Evolutionary conservation across 2,329 filamentous ascomycete genomes (phyloP).

Genomic region (Remersonia thermophila): DNA sequence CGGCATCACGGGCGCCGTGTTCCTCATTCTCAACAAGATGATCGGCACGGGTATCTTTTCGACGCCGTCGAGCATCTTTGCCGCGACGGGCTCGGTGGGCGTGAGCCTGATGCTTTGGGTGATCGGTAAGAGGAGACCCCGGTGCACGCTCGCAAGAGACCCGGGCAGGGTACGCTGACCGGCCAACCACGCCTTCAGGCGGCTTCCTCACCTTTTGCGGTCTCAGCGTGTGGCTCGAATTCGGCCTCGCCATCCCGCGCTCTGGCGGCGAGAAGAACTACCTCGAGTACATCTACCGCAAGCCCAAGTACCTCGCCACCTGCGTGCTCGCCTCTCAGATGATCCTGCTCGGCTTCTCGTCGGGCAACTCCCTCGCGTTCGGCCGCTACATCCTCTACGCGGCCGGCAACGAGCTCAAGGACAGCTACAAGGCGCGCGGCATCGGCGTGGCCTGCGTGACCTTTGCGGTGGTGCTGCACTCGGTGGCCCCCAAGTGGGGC

Average conservation of each 20-base stretch:
- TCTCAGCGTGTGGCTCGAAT: conserved; percentile 50
- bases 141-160: neutral
- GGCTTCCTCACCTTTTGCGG: conserved; percentile 43
- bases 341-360: conserved; percentile 49
- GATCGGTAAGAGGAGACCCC: conserved; percentile 18
- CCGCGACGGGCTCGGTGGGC: conserved; percentile 39
- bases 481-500: conserved; percentile 42
- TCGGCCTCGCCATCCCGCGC: conserved; percentile 48
- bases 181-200: conserved; percentile 4
- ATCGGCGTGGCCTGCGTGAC: conserved; percentile 43
- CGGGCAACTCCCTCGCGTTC: conserved; percentile 46
- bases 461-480: conserved; percentile 41
- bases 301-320: conserved; percentile 45
- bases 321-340: conserved; percentile 49
- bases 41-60: conserved; percentile 34
- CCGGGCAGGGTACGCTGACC: conserved; percentile 1
- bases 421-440: conserved; percentile 45
- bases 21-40: conserved; percentile 20
- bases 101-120: conserved; percentile 28
- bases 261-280: conserved; percentile 57
- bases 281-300: conserved; percentile 48
- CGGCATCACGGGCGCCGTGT: conserved; percentile 16
- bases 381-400: conserved; percentile 41
- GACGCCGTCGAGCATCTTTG: conserved; percentile 40
- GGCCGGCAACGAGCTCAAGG: conserved; percentile 32